phyloP scores from a whole-genome alignment of 371 early-diverging fungal genomes.

The Actinomortierella wolfii region DNA sequence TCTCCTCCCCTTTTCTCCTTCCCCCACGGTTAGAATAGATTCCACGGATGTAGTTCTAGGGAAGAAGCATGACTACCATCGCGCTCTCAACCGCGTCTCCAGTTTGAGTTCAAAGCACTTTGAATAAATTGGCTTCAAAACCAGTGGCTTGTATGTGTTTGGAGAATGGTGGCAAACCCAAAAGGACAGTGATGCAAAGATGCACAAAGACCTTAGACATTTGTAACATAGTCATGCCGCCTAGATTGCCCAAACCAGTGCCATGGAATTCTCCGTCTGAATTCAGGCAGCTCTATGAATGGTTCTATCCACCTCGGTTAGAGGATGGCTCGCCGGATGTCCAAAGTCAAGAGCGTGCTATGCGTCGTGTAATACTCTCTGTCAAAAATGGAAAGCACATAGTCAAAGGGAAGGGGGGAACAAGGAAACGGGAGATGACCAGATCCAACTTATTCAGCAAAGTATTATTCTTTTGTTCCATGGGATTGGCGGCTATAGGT shows the following conservation, averaged over 20 bases:
- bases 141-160: too few species aligned
- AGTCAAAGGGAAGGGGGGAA: neutral
- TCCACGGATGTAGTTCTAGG: too few species aligned
- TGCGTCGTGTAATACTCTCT: slow-evolving; percentile 31
- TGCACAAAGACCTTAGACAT: too few species aligned
- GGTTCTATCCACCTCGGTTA: slow-evolving; percentile 28
- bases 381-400: neutral
- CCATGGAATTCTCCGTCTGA: slow-evolving; percentile 46
- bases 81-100: too few species aligned
- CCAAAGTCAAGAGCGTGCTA: slow-evolving; percentile 37
- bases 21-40: too few species aligned
- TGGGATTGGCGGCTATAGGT: slow-evolving; percentile 50
- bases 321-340: slow-evolving; percentile 36
- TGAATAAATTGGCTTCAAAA: neutral
- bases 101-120: neutral
- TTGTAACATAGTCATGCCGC: slow-evolving; percentile 7
- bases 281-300: slow-evolving; percentile 39
- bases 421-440: neutral
- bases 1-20: neutral
- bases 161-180: too few species aligned
- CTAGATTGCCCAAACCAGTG: slow-evolving; percentile 41
- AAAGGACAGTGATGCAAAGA: too few species aligned
- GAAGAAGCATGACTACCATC: too few species aligned
- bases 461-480: neutral
- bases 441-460: neutral